Conservation (phyloP, 495 filamentous ascomycete genomes). For the Neurospora sp. region DNA sequence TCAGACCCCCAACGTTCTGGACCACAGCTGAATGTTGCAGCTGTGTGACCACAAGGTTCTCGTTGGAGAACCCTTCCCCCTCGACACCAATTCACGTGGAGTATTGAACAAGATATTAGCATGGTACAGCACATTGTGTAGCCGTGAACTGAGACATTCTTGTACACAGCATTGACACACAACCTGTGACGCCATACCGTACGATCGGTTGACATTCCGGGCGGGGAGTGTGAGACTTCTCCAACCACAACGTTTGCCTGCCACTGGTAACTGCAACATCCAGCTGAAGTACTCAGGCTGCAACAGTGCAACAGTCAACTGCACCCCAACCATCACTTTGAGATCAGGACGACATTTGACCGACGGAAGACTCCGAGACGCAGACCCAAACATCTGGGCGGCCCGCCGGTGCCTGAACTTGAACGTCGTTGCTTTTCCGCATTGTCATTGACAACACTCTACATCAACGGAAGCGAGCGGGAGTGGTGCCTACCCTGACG, state of each 20-base stretch:
- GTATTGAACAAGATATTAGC: not conserved
- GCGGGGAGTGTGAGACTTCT: not conserved
- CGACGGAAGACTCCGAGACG: not conserved
- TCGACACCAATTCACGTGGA: not conserved
- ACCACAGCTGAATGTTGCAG: not conserved
- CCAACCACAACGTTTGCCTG: not conserved
- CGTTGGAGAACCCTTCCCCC: not conserved
- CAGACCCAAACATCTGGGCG: no score
- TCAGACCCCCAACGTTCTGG: not conserved
- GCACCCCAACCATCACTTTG: not conserved
- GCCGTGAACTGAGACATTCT: not conserved
- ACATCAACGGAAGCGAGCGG: not conserved
- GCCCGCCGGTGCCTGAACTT: not conserved
- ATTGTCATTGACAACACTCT: not conserved
- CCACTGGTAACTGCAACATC: not conserved
- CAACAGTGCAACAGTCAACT: not conserved
- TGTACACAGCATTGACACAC: not conserved
- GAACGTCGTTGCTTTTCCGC: not conserved
- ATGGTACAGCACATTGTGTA: not conserved
- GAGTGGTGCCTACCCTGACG: not conserved
- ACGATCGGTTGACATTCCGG: not conserved
- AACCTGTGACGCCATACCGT: not conserved
- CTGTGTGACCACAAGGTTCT: not conserved
- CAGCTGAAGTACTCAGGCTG: not conserved
- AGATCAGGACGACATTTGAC: not conserved